Percentiles rank a stretch among this genome's conserved stretches.
These are phyloP conservation scores for Nothophaeocryptopus gaeumannii DNA, from an alignment of 2,329 filamentous ascomycete genomes.

Conservation along the genomic window DNA sequence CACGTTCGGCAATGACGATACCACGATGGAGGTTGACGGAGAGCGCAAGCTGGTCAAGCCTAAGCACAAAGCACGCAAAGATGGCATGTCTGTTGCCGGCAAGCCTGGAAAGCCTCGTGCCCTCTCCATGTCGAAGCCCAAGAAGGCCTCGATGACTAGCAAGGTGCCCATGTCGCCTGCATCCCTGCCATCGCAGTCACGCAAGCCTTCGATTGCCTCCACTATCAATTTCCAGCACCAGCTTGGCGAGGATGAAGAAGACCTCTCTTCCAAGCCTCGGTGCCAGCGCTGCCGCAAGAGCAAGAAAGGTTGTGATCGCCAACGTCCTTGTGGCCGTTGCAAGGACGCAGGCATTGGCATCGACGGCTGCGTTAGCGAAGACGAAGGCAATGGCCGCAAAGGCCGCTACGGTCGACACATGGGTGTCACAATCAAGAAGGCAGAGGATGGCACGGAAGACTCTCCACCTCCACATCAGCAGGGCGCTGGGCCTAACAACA, in stretches of 20 bases:
- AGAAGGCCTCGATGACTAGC: slow-evolving; percentile 35
- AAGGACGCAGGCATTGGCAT: slow-evolving; percentile 90
- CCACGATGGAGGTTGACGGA: slow-evolving; percentile 44
- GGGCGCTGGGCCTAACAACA: slow-evolving; percentile 32
- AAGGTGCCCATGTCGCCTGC: slow-evolving; percentile 53
- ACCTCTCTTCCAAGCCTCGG: slow-evolving; percentile 89
- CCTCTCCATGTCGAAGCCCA: slow-evolving; percentile 53
- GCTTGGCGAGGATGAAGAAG: slow-evolving; percentile 70
- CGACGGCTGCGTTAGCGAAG: slow-evolving; percentile 94
- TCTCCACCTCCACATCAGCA: slow-evolving; percentile 19
- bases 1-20: slow-evolving; percentile 54
- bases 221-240: slow-evolving; percentile 61
- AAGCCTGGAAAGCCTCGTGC: slow-evolving; percentile 43
- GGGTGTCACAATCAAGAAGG: slow-evolving; percentile 65
- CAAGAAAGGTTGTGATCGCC: slow-evolving; percentile 97
- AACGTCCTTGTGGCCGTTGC: slow-evolving; percentile 91
- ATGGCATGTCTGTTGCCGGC: slow-evolving; percentile 11
- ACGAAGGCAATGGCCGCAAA: slow-evolving; percentile 95
- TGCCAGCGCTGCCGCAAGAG: slow-evolving; percentile 99
- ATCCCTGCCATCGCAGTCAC: slow-evolving; percentile 65
- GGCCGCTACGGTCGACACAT: slow-evolving; percentile 78
- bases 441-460: slow-evolving; percentile 18
- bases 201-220: slow-evolving; percentile 67
- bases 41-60: slow-evolving; percentile 38
- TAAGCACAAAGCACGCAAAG: slow-evolving; percentile 42